Evolutionary conservation across 169 alveolate genomes (phyloP).

Genomic region (Eimeria praecox): DNA sequence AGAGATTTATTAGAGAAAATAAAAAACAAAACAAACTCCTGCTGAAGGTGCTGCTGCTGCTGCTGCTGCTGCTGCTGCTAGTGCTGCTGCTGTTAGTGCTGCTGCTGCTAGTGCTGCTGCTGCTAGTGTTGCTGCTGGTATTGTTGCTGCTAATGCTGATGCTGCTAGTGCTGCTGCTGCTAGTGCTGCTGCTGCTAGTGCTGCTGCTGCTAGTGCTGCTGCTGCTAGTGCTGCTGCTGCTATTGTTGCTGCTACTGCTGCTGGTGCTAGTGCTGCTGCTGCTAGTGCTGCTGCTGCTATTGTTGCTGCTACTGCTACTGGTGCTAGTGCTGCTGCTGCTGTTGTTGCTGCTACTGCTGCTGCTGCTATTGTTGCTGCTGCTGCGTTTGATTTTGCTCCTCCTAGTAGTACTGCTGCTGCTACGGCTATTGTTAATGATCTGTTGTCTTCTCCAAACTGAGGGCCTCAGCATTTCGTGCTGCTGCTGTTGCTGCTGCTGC

Average conservation of each 20-base stretch:
- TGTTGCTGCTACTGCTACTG: too few species aligned
- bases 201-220: too few species aligned
- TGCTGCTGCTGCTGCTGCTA: not conserved
- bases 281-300: too few species aligned
- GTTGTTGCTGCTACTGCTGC: not conserved
- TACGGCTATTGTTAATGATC: not conserved
- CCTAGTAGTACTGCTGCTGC: constrained; percentile 3
- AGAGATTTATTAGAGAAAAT: constrained; percentile 28
- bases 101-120: constrained; percentile 2
- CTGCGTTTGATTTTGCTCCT: too few species aligned
- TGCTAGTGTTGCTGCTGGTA: not conserved
- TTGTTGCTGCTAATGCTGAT: too few species aligned
- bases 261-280: not conserved
- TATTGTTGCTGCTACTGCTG: not conserved
- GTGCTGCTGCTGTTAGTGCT: not conserved
- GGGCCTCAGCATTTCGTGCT: not conserved
- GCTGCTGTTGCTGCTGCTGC: not conserved
- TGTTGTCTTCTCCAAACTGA: not conserved
- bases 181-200: too few species aligned
- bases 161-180: too few species aligned
- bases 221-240: not conserved
- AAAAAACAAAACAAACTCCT: constrained; percentile 54
- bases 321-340: too few species aligned
- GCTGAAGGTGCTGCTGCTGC: constrained; percentile 30
- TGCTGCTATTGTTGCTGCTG: not conserved